Evolutionary conservation across 1,284 basidiomycete species (phyloP).

Genomic region (Rhodotorula glutinis): DNA sequence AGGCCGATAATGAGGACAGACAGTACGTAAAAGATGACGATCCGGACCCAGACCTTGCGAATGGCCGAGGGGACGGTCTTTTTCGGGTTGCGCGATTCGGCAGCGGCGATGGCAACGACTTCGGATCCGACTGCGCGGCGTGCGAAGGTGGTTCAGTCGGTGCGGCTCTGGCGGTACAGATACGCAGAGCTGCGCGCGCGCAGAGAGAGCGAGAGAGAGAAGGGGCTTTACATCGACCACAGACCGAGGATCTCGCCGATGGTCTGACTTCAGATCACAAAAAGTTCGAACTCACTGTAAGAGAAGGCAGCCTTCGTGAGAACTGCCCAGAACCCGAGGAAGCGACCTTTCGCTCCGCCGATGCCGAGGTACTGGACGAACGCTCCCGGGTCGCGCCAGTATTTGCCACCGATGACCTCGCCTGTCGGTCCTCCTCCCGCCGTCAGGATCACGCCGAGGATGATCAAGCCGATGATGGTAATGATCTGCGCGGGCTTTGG

Average conservation of each 20-base stretch:
- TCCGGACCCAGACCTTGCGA: conserved; percentile 66
- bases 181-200: no score
- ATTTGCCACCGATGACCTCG: conserved; percentile 32
- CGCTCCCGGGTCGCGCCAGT: conserved; percentile 38
- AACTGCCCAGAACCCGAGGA: conserved; percentile 36
- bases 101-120: conserved; percentile 78
- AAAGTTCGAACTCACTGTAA: conserved; percentile 52
- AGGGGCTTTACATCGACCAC: no score
- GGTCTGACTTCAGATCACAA: no score
- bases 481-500: conserved; percentile 49
- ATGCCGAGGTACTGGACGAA: conserved; percentile 46
- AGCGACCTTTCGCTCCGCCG: conserved; percentile 49
- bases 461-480: conserved; percentile 58
- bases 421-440: conserved; percentile 46
- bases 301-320: conserved; percentile 64
- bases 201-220: no score
- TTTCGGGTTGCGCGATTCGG: conserved; percentile 47
- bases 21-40: conserved; percentile 66
- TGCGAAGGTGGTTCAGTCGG: no score
- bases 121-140: conserved; percentile 1
- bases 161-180: no score
- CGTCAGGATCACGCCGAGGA: conserved; percentile 56
- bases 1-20: conserved; percentile 55
- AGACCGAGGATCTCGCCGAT: no score
- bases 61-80: conserved; percentile 65